Evolutionary conservation across 352 stramenopile species (phyloP), one percentile per base, ranked within the genome.

Genomic region (Globisporangium barbulae): DNA sequence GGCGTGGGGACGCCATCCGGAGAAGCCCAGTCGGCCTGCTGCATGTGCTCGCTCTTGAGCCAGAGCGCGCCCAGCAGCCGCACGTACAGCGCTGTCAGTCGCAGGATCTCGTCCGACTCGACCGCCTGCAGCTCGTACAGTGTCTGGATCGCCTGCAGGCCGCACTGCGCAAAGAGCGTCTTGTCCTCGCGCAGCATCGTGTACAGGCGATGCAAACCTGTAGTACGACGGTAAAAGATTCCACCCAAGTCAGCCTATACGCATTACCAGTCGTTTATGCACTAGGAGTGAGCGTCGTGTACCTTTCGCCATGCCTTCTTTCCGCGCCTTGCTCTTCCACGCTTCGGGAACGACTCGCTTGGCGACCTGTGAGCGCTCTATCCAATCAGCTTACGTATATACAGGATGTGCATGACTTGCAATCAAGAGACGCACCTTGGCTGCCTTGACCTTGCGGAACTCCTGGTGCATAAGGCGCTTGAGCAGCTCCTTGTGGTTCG

Each of bases 391-490:
- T 50, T 5, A 19, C 25, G 17, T 12, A 2, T n/a, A 7, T n/a
- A 61, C 22, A 47, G 28, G 22, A 7, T 1, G 49, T 58, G 59
- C 21, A 47, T 31, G 9, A 30, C 19, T 5, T 15, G 7, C 30
- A 3, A 19, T 5, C 2, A 17, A 3, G 17, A 19, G 3, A 35
- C 49, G 28, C 37, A 89, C 71, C 64, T 91, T 91, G 53, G 89
- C 72, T 17, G 83, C 75, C 63, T 92, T 92, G 58, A 89, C 70
- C 44, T 88, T 88, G 41, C 85, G 79, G 35, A 94, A 76, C 59
- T 94, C 85, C 54, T 92, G 83, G 63, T 93, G 87, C 85, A 96
- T 93, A 30, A 96, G 68, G 19, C 87, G 85, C 78, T 96, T 96
- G 55, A 96, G 81, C 55, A 94, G 78, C 52, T 96, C 87, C 63